These are phyloP conservation scores for Spathaspora jeffriesii DNA, from an alignment of 1,139 yeast genomes.

Conservation along the genomic window DNA sequence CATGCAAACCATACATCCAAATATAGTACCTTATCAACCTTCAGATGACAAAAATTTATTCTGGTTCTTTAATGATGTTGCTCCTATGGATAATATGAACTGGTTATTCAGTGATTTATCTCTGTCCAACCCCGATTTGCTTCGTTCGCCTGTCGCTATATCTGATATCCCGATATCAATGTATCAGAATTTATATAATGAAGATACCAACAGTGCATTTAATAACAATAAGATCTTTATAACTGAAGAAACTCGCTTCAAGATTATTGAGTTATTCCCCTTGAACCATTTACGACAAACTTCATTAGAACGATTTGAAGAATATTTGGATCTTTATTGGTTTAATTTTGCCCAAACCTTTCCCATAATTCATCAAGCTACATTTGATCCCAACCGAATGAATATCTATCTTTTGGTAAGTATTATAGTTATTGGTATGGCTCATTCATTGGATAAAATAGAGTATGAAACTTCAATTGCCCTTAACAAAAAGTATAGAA, in stretches of 20 bases:
- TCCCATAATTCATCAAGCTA: constrained; percentile 39
- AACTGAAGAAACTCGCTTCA: constrained; percentile 7
- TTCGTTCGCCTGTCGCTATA: neutral
- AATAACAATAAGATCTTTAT: constrained; percentile 7
- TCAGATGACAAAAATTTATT: constrained; percentile 6
- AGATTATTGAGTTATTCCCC: constrained; percentile 6
- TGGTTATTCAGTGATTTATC: constrained; percentile 9
- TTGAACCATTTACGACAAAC: constrained; percentile 3
- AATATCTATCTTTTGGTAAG: constrained; percentile 30
- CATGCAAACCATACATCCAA: neutral
- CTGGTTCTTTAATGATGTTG: constrained; percentile 9
- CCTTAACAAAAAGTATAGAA: constrained; percentile 9
- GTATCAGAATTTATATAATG: constrained; percentile 10
- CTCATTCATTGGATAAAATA: constrained; percentile 17
- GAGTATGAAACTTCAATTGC: constrained; percentile 16
- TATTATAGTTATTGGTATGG: constrained; percentile 37
- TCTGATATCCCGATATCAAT: constrained; percentile 7
- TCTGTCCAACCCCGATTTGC: neutral
- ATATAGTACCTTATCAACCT: neutral
- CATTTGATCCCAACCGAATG: constrained; percentile 30
- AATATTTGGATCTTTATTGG: constrained; percentile 21
- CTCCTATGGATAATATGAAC: constrained; percentile 8
- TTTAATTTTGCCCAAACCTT: constrained; percentile 26
- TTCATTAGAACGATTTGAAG: constrained; percentile 9
- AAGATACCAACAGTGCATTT: constrained; percentile 7